These are phyloP conservation scores for Pleoardoris graminearum DNA, from an alignment of 2,329 filamentous ascomycete genomes.

Conservation along the genomic window DNA sequence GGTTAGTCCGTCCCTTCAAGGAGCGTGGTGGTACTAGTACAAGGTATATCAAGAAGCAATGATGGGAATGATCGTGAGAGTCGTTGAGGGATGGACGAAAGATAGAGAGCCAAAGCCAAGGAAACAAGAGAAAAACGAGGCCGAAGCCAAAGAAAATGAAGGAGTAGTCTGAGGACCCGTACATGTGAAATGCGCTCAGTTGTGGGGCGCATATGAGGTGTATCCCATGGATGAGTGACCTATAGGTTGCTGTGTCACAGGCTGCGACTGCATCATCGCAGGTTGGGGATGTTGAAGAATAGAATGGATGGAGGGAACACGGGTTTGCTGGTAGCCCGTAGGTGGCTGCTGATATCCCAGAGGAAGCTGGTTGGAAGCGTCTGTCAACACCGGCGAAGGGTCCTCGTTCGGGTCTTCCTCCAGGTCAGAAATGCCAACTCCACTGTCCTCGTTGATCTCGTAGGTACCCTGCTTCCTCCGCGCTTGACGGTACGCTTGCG, in stretches of 20 bases:
- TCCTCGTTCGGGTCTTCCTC: constrained; percentile 47
- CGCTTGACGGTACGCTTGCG: constrained; percentile 68
- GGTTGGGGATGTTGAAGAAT: constrained; percentile 35
- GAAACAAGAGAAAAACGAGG: constrained; percentile 17
- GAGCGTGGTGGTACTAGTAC: constrained; percentile 8
- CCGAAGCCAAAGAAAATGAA: constrained; percentile 16
- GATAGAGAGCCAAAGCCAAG: constrained; percentile 6
- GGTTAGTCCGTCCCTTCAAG: not conserved
- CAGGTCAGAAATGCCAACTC: constrained; percentile 61
- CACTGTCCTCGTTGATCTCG: constrained; percentile 65
- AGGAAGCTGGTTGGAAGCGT: constrained; percentile 24
- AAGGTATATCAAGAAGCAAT: constrained; percentile 2
- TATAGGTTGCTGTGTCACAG: constrained; percentile 11
- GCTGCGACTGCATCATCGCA: constrained; percentile 10
- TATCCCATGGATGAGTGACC: constrained; percentile 20
- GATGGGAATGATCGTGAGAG: constrained; percentile 17
- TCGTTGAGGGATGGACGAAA: constrained; percentile 11
- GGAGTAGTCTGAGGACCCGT: not conserved
- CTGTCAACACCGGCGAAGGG: constrained; percentile 31
- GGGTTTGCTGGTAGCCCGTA: constrained; percentile 31
- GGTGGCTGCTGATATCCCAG: constrained; percentile 23
- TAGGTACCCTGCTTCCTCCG: constrained; percentile 64
- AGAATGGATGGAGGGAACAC: constrained; percentile 47
- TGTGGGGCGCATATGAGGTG: constrained; percentile 19
- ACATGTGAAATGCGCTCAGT: not conserved